Percentiles rank a stretch among this genome's conserved stretches.
These are phyloP conservation scores for Metschnikowia vanudenii DNA, from an alignment of 805 yeast species.

Conservation along the genomic window DNA sequence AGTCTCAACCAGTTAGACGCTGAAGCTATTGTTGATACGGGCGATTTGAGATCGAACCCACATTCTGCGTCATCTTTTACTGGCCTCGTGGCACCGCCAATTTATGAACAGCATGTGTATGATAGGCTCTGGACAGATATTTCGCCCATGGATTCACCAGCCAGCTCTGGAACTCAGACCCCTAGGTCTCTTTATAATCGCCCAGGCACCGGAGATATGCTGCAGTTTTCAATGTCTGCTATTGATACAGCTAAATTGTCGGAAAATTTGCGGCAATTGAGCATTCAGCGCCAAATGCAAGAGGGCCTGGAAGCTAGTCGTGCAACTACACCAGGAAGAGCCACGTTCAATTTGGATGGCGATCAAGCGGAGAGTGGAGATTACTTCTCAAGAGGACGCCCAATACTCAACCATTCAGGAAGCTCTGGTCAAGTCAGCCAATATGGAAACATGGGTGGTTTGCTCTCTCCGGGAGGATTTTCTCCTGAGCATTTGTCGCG, in stretches of 20 bases:
- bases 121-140: slow-evolving; percentile 76
- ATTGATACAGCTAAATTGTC: slow-evolving; percentile 43
- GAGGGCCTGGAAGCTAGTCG: slow-evolving; percentile 22
- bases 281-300: slow-evolving; percentile 47
- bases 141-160: slow-evolving; percentile 49
- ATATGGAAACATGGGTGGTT: slow-evolving; percentile 1
- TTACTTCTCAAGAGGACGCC: slow-evolving; percentile 28
- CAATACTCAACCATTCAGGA: slow-evolving; percentile 9
- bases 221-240: slow-evolving; percentile 35
- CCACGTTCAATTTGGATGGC: slow-evolving; percentile 36
- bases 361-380: slow-evolving; percentile 27
- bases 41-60: slow-evolving; percentile 23
- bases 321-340: slow-evolving; percentile 25
- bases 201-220: slow-evolving; percentile 15
- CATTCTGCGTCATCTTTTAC: slow-evolving; percentile 33
- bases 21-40: slow-evolving; percentile 8
- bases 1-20: slow-evolving; percentile 14
- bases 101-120: slow-evolving; percentile 76
- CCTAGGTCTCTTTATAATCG: slow-evolving; percentile 26
- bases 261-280: slow-evolving; percentile 52
- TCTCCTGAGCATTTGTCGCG: slow-evolving; percentile 63
- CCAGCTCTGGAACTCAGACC: slow-evolving; percentile 41
- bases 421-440: slow-evolving; percentile 11
- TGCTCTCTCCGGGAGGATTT: slow-evolving; percentile 37
- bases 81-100: slow-evolving; percentile 75